phyloP scores from a whole-genome alignment of 2,329 filamentous ascomycete genomes.

The Plenodomus lindquistii region DNA sequence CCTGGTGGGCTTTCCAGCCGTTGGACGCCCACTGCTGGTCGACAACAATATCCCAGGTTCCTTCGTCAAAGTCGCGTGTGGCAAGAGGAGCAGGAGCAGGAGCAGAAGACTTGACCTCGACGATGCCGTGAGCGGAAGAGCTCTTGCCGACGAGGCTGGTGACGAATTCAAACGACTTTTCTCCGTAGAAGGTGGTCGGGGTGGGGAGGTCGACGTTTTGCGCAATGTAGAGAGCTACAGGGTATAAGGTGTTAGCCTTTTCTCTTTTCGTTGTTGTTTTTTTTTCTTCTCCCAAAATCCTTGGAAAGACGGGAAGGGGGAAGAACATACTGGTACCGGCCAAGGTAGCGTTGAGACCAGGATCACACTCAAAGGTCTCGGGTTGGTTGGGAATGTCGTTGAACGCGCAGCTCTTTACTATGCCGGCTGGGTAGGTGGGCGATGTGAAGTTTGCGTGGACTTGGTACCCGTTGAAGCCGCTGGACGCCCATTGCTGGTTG shows the following conservation, averaged over 20 bases:
- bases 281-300: neutral
- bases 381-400: neutral
- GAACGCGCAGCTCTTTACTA: slow-evolving; percentile 1
- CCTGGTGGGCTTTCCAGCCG: neutral
- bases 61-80: neutral
- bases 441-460: slow-evolving; percentile 10
- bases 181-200: no score
- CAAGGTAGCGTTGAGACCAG: slow-evolving; percentile 8
- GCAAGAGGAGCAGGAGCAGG: neutral
- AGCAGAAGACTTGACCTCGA: no score
- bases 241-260: no score
- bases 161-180: no score
- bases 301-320: neutral
- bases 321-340: slow-evolving; percentile 10
- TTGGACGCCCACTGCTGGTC: neutral
- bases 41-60: slow-evolving; percentile 1
- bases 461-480: neutral
- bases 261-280: neutral
- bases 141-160: no score
- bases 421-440: slow-evolving; percentile 4
- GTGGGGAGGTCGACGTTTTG: no score
- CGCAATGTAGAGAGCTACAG: no score
- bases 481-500: neutral
- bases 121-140: no score
- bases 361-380: neutral